phyloP scores from a whole-genome alignment of 352 stramenopile species.

The Phytophthora europaea region DNA sequence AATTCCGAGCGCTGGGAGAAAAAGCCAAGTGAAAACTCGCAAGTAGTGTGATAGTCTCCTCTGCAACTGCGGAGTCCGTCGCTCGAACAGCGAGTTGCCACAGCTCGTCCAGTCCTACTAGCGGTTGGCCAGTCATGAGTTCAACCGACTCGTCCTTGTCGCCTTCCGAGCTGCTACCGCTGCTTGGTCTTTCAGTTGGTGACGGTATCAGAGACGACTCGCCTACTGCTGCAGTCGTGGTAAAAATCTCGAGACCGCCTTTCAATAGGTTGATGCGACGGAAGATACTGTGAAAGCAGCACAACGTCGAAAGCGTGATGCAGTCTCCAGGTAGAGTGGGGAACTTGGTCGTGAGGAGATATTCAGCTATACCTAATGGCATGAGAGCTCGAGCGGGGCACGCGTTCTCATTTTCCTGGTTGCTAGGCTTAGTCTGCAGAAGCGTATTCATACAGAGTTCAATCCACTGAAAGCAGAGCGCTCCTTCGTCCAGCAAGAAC shows the following conservation, averaged over 20 bases:
- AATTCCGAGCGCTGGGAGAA: constrained; percentile 37
- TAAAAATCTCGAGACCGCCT: constrained; percentile 50
- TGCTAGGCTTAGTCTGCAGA: not conserved
- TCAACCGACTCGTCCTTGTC: constrained; percentile 38
- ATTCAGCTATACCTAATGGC: constrained; percentile 32
- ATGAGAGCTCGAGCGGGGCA: constrained; percentile 24
- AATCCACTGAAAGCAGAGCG: constrained; percentile 83
- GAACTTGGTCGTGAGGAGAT: constrained; percentile 62
- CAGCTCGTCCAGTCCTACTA: constrained; percentile 63
- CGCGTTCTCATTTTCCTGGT: not conserved
- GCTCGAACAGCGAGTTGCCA: constrained; percentile 70
- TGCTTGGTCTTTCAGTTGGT: constrained; percentile 17
- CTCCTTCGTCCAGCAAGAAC: constrained; percentile 51
- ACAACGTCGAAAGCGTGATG: constrained; percentile 60
- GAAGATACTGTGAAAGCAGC: constrained; percentile 82
- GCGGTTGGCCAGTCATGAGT: constrained; percentile 47
- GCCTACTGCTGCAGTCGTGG: not conserved
- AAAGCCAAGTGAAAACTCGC: constrained; percentile 71
- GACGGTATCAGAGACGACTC: constrained; percentile 7
- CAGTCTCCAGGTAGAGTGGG: constrained; percentile 32
- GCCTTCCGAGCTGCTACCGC: constrained; percentile 15
- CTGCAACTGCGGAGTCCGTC: constrained; percentile 52
- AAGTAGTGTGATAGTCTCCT: constrained; percentile 73
- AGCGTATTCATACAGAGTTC: constrained; percentile 66
- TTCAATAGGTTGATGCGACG: constrained; percentile 58